These are phyloP conservation scores for Xylariaceae sp. DNA, from an alignment of 2,329 filamentous ascomycete genomes.

Conservation along the genomic window DNA sequence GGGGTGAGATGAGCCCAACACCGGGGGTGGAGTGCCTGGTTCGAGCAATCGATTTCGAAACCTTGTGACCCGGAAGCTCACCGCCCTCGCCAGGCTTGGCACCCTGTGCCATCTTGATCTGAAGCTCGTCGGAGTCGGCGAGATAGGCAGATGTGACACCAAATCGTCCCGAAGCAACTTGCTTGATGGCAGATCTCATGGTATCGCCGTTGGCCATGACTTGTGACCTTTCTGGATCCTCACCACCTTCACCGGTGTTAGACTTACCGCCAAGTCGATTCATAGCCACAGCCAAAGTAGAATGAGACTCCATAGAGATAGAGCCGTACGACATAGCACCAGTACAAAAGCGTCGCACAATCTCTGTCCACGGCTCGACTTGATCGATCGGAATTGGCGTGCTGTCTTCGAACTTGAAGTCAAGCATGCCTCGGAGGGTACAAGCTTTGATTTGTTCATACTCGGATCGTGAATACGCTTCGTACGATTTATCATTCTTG, in stretches of 20 bases:
- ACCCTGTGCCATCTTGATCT: constrained; percentile 99
- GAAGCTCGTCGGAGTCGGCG: constrained; percentile 89
- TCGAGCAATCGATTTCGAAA: constrained; percentile 87
- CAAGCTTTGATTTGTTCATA: constrained; percentile 97
- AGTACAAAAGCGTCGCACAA: constrained; percentile 92
- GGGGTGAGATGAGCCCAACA: constrained; percentile 92
- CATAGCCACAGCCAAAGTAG: constrained; percentile 92
- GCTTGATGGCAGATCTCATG: constrained; percentile 96
- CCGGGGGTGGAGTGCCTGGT: constrained; percentile 95
- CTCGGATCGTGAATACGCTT: constrained; percentile 88
- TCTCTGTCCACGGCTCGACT: constrained; percentile 97
- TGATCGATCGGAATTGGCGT: constrained; percentile 88
- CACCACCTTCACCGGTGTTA: constrained; percentile 95
- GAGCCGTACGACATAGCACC: constrained; percentile 98
- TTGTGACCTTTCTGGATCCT: constrained; percentile 86
- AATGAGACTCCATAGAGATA: constrained; percentile 98
- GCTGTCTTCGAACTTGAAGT: constrained; percentile 91
- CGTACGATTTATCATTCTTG: constrained; percentile 98
- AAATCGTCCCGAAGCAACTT: constrained; percentile 92
- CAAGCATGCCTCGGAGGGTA: constrained; percentile 87
- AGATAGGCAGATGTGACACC: constrained; percentile 94
- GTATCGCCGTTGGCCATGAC: constrained; percentile 88
- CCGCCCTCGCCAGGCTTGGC: constrained; percentile 97
- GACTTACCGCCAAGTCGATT: constrained; percentile 95
- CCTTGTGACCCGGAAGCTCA: constrained; percentile 95